Percentiles rank a stretch among this genome's conserved stretches.
Evolutionary conservation across 208 protist genomes (phyloP).

Genomic region (Leishmania turanica): DNA sequence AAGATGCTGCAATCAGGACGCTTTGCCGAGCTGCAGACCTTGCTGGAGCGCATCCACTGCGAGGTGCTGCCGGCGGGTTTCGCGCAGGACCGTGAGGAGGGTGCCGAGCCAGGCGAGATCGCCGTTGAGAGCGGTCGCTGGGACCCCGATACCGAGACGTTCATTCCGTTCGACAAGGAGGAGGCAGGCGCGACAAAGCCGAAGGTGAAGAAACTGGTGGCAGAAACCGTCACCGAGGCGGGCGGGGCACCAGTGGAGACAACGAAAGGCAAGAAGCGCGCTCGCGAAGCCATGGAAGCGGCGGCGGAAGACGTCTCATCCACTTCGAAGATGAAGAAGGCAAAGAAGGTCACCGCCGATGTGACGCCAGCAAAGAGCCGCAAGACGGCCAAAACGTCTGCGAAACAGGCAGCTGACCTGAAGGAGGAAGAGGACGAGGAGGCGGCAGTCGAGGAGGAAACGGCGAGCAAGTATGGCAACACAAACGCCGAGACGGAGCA

Average conservation of each 20-base stretch:
- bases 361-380: conserved; percentile 10
- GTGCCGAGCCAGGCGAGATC: conserved; percentile 51
- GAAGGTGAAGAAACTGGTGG: neutral
- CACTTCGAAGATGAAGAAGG: conserved; percentile 25
- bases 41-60: conserved; percentile 97
- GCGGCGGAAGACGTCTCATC: neutral
- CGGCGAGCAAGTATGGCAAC: neutral
- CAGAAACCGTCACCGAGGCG: neutral
- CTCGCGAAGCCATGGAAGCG: neutral
- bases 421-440: conserved; percentile 21
- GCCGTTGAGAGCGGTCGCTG: conserved; percentile 67
- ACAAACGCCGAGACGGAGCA: conserved; percentile 23
- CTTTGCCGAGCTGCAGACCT: conserved; percentile 97
- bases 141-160: conserved; percentile 70
- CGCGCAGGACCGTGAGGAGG: conserved; percentile 77
- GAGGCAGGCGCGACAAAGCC: conserved; percentile 9
- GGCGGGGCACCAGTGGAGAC: neutral
- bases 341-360: neutral
- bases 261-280: conserved; percentile 17
- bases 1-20: conserved; percentile 97
- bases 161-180: conserved; percentile 68
- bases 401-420: neutral
- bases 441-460: conserved; percentile 22
- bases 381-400: conserved; percentile 26
- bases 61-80: conserved; percentile 83